Base-by-base conservation (phyloP, 768 basidiomycete genomes). In the Calvatia gigantea region DNA sequence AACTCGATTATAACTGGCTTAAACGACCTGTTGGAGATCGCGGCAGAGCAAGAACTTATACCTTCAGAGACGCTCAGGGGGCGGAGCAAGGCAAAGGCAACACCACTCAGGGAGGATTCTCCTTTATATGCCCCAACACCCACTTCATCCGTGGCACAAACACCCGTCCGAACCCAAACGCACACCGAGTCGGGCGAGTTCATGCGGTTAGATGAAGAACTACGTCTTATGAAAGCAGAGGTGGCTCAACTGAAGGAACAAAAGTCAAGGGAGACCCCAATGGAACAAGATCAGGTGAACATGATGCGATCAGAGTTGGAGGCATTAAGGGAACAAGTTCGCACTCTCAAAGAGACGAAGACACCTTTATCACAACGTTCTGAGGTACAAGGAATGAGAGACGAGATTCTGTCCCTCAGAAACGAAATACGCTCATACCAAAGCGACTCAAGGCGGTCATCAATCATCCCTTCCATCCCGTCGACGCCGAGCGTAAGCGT, bases 1-100 rank as follows among this genome's bases (percentile, higher is more conserved):
- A 78, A 64, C 69, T 78, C 7, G 60, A 64, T 8, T 75, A 70
- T n/a, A n/a, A 47, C 54, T 5, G 54, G 54, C 1, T 21, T 55
- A n/a, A 55, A 55, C 15, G 54, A 55, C 15, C 27, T 55, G 2
- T 27, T 55, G 35, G 54, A 55, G 54, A 55, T 55, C 38, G 54
- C 54, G 9, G 54, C 28, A 19, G 54, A 55, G 9, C 33, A 39
- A 15, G 54, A 55, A 3, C 35, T 55, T 3, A 55, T 55, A 55
- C 54, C 54, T 2, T 55, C 45, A 2, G 54, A 47, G 35, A 46
- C 21, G 19, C 14, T 45, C 2, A 28, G 45, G 48, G 35, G 23
- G 28, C 23, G 33, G 15, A 35, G 35, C 7, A 55, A 47, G 14
- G 54, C 35, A 4, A 55, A 55, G 23, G 54, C 27, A 8, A 23